Base-by-base conservation (phyloP, 352 stramenopile genomes). In the Pythium vanterpoolii region DNA sequence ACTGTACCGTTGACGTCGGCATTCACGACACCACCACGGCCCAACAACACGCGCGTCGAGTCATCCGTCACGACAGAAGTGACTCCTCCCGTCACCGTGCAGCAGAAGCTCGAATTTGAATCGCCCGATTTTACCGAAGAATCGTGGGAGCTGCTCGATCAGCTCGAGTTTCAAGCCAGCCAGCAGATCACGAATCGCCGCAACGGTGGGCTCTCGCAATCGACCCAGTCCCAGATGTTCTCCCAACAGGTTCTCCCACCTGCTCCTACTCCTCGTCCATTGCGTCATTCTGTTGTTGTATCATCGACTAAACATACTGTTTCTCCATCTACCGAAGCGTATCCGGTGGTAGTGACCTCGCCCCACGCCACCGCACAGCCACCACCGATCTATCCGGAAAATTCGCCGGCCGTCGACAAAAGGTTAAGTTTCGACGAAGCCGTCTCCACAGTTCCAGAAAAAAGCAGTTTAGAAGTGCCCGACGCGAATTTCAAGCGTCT, bases 101-200 rank as follows among this genome's bases (percentile, higher is more conserved):
- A 66, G 33, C 60, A 52, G 33, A 77, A 50, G 70, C 68, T 61
- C 10, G 81, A 90, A 34, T 74, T 77, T 24, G 85, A 83, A 33
- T 80, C 73, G 21, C 78, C 84, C 3, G 66, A 73, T 27, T 72
- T 94, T n/a, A 90, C 82, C 4, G 78, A 86, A 19, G 85, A 94
- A 38, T 87, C 80, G 28, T 94, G 82, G 83, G 77, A 85, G 13
- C 50, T 88, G 38, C 46, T 93, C 11, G 83, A 94, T 26, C 77
- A 90, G 47, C 23, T 93, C 13, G 72, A 87, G 59, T 79, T 76
- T 28, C 60, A 92, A 73, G 73, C 75, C 4, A 82, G 60, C 9
- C 77, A 87, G 52, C 74, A 66, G 13, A 56, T 75, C 21, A 62
- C 61, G 26, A 58, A 28, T n/a, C 34, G 45, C 9, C 33, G 45